phyloP scores from a whole-genome alignment of 768 basidiomycete genomes.

The Lactifluus echinatus region DNA sequence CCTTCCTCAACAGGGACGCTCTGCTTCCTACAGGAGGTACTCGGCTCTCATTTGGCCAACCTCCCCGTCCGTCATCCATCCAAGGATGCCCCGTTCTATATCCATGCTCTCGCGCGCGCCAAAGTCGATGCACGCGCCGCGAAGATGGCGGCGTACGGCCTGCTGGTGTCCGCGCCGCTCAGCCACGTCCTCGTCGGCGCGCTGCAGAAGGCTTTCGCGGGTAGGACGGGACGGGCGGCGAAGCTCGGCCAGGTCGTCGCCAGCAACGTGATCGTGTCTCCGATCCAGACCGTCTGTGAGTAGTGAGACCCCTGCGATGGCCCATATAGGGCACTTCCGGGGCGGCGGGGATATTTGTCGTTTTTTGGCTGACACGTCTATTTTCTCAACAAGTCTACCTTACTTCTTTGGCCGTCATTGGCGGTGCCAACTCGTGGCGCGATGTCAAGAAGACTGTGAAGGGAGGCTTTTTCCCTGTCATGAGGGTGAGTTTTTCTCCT shows the following conservation, averaged over 20 bases:
- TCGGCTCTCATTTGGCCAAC: slow-evolving; percentile 64
- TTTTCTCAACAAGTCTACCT: no score
- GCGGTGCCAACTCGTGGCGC: slow-evolving; percentile 60
- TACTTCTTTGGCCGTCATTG: slow-evolving; percentile 75
- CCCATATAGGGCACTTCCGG: no score
- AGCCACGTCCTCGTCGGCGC: slow-evolving; percentile 64
- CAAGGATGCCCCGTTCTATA: slow-evolving; percentile 45
- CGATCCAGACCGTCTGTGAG: slow-evolving; percentile 62
- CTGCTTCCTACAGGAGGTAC: slow-evolving; percentile 63
- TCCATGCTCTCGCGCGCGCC: slow-evolving; percentile 43
- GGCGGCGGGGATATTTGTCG: background rate
- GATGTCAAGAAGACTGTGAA: slow-evolving; percentile 61
- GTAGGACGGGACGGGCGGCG: slow-evolving; percentile 53
- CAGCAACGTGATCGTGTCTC: slow-evolving; percentile 68
- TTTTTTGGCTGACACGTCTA: no score
- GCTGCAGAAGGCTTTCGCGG: slow-evolving; percentile 70
- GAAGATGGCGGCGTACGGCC: slow-evolving; percentile 81
- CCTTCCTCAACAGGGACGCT: slow-evolving; percentile 27
- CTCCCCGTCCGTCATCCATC: slow-evolving; percentile 41
- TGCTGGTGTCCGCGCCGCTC: slow-evolving; percentile 76
- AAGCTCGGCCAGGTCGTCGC: slow-evolving; percentile 68
- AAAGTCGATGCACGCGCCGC: slow-evolving; percentile 63
- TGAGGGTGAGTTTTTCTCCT: slow-evolving; percentile 43
- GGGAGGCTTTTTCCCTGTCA: slow-evolving; percentile 63
- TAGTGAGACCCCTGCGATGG: no score